These are phyloP conservation scores for Zymoseptoria tritici DNA, from an alignment of 2,329 filamentous ascomycete genomes.

Conservation along the genomic window DNA sequence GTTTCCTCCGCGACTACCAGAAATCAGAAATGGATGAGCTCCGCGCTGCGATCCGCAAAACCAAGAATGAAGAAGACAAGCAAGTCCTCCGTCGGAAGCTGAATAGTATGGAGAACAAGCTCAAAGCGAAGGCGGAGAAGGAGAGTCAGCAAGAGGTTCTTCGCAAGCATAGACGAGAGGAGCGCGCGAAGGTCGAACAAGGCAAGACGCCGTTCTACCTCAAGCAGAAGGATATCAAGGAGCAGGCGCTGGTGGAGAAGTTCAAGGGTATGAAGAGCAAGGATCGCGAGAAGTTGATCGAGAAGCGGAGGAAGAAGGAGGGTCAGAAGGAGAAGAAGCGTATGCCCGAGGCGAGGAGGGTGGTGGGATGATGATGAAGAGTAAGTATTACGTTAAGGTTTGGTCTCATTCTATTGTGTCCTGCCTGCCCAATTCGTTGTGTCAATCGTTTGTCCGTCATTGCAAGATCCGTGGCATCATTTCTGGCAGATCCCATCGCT, in stretches of 20 bases:
- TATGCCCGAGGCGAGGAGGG: conserved; percentile 39
- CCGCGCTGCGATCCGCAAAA: conserved; percentile 57
- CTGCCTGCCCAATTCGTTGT: not conserved
- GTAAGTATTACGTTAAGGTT: not conserved
- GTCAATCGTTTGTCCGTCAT: not conserved
- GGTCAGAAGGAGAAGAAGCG: conserved; percentile 71
- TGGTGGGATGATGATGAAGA: conserved; percentile 8
- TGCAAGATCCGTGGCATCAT: not conserved
- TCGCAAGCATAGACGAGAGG: conserved; percentile 67
- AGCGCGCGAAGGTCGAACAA: conserved; percentile 76
- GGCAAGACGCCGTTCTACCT: conserved; percentile 91
- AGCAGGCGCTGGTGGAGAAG: conserved; percentile 68
- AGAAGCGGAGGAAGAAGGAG: conserved; percentile 83
- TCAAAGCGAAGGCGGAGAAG: conserved; percentile 62
- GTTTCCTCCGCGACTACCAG: conserved; percentile 81
- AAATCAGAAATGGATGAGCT: conserved; percentile 74
- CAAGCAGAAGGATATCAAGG: conserved; percentile 86
- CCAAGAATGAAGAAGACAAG: conserved; percentile 58
- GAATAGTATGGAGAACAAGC: conserved; percentile 68
- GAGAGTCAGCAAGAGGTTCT: conserved; percentile 64
- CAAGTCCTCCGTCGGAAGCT: conserved; percentile 66
- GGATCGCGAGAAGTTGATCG: conserved; percentile 76
- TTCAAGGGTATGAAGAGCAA: conserved; percentile 78
- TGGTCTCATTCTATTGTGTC: not conserved
- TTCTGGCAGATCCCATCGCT: not conserved